Evolutionary conservation across 1,284 basidiomycete species (phyloP).

Genomic region (Moesziomyces globuligerus): DNA sequence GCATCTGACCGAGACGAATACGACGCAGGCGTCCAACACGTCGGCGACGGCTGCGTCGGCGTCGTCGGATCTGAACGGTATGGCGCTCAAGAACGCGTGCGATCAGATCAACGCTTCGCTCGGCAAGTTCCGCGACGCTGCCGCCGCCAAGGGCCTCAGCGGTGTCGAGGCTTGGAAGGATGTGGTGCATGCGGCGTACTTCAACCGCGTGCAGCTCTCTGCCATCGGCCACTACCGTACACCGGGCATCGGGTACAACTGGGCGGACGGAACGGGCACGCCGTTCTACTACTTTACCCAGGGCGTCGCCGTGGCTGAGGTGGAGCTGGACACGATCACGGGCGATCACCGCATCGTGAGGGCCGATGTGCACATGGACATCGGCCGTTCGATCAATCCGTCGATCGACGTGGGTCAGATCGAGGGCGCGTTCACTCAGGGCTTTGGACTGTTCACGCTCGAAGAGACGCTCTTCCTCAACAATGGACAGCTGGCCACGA

Average conservation of each 20-base stretch:
- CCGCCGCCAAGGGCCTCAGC: conserved; percentile 28
- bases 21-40: conserved; percentile 65
- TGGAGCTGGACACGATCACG: conserved; percentile 67
- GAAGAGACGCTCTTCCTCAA: conserved; percentile 66
- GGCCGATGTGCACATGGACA: conserved; percentile 66
- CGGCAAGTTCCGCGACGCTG: conserved; percentile 40
- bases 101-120: conserved; percentile 66
- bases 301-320: conserved; percentile 65
- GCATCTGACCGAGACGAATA: conserved; percentile 63
- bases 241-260: conserved; percentile 66
- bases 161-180: conserved; percentile 54
- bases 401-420: conserved; percentile 68
- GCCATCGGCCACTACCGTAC: conserved; percentile 67
- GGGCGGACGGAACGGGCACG: conserved; percentile 57
- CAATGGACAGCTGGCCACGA: conserved; percentile 66
- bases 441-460: conserved; percentile 64
- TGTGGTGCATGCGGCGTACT: conserved; percentile 64
- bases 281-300: conserved; percentile 65
- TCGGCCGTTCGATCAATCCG: conserved; percentile 67
- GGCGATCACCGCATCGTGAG: conserved; percentile 64
- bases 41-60: conserved; percentile 64
- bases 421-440: conserved; percentile 62
- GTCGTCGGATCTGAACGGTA: conserved; percentile 55
- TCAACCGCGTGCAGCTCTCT: conserved; percentile 64
- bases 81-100: conserved; percentile 67